phyloP scores from a whole-genome alignment of 352 stramenopile species.

The Pythium folliculosum region DNA sequence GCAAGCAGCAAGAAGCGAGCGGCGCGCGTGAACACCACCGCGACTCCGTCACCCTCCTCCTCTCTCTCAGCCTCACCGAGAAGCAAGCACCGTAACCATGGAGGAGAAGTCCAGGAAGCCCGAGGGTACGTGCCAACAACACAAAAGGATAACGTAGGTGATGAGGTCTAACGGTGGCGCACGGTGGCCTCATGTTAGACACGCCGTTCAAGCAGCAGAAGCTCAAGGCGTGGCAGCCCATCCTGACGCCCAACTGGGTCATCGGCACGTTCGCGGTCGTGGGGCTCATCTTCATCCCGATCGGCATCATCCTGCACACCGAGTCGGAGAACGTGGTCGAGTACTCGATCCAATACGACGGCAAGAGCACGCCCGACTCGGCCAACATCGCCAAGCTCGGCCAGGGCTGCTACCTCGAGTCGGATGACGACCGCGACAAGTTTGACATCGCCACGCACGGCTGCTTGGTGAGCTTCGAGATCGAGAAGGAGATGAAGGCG shows the following conservation, averaged over 20 bases:
- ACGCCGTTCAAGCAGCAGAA: constrained; percentile 90
- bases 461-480: constrained; percentile 85
- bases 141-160: neutral
- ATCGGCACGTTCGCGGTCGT: constrained; percentile 94
- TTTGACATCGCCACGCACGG: constrained; percentile 63
- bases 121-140: constrained; percentile 45
- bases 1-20: neutral
- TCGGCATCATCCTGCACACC: constrained; percentile 89
- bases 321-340: constrained; percentile 89
- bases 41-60: neutral
- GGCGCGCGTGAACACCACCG: neutral
- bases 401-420: constrained; percentile 58
- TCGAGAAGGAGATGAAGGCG: constrained; percentile 93
- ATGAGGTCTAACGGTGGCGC: no score
- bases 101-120: constrained; percentile 88
- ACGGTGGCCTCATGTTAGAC: constrained; percentile 48
- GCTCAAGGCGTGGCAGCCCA: constrained; percentile 95
- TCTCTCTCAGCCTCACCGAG: neutral
- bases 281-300: constrained; percentile 94
- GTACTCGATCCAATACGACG: constrained; percentile 90
- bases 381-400: constrained; percentile 64
- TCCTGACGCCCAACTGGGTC: constrained; percentile 96
- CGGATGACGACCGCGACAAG: constrained; percentile 60
- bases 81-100: constrained; percentile 40
- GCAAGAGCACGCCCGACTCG: constrained; percentile 50